Conservation (phyloP, 2,329 filamentous ascomycete genomes). For the Aspergillus arachidicola region DNA sequence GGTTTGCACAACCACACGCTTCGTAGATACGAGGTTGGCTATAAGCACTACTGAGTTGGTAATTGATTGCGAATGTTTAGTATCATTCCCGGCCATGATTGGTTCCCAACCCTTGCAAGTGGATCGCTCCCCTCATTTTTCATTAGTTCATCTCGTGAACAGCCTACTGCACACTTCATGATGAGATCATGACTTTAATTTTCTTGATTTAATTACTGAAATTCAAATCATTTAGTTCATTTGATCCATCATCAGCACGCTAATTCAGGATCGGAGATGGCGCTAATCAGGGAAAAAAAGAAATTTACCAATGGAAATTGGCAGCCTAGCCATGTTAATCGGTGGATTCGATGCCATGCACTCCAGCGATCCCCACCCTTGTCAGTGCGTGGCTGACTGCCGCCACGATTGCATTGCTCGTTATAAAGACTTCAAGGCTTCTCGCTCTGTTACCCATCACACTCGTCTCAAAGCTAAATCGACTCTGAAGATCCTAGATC, state of each 20-base stretch:
- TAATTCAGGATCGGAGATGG: background rate
- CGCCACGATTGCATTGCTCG: conserved; percentile 14
- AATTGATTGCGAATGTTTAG: background rate
- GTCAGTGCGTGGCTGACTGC: conserved; percentile 8
- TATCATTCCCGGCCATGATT: background rate
- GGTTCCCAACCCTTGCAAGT: background rate
- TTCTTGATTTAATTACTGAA: conserved; percentile 6
- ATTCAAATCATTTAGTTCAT: conserved; percentile 18
- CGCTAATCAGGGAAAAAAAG: conserved; percentile 4
- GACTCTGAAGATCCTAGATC: background rate
- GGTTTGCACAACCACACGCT: background rate
- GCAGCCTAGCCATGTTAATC: conserved; percentile 10
- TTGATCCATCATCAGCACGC: background rate
- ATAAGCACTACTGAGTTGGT: background rate
- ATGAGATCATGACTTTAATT: conserved; percentile 17
- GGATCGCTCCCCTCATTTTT: background rate
- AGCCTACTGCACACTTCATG: background rate
- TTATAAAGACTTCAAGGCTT: conserved; percentile 23
- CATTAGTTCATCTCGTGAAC: background rate
- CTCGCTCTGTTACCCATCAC: conserved; percentile 12
- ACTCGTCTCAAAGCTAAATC: conserved; percentile 3
- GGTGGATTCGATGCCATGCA: conserved; percentile 18
- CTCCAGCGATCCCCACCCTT: conserved; percentile 13
- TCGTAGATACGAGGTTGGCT: background rate
- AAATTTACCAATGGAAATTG: conserved; percentile 2